phyloP scores from a whole-genome alignment of 331 rosid species.

The Pyracantha coccinea region DNA sequence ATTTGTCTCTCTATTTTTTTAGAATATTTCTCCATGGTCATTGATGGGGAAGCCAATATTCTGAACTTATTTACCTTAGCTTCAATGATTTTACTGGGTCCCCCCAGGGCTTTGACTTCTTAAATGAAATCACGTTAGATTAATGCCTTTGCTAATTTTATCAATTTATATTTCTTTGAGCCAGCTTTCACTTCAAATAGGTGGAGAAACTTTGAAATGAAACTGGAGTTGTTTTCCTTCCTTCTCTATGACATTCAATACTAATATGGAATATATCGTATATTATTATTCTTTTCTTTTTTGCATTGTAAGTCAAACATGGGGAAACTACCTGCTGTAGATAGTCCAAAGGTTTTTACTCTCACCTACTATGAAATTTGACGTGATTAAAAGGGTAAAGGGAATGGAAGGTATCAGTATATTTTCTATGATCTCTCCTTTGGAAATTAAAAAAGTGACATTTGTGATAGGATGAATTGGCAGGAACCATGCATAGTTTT shows the following conservation, averaged over 20 bases:
- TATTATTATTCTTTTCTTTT: not conserved
- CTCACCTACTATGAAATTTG: not conserved
- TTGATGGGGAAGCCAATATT: not conserved
- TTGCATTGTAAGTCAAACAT: not conserved
- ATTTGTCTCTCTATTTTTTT: not conserved
- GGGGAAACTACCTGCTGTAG: not conserved
- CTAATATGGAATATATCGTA: not conserved
- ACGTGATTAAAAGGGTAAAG: not conserved
- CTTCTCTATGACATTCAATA: not conserved
- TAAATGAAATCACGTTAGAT: not conserved
- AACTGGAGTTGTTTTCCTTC: not conserved
- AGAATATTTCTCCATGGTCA: not conserved
- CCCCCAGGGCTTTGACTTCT: not conserved
- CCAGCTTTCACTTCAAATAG: not conserved
- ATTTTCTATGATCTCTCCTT: not conserved
- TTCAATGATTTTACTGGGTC: not conserved
- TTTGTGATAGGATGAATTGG: constrained; percentile 52
- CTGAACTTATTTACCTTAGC: not conserved
- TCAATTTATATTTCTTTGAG: not conserved
- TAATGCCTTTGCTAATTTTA: not conserved
- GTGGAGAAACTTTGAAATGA: not conserved
- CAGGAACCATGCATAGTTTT: constrained; percentile 88
- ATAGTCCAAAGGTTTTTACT: not conserved
- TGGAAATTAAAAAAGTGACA: constrained; percentile 8
- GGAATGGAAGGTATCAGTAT: not conserved